Evolutionary conservation across 176 grass and related monocot species (phyloP).

Genomic region (Themeda triandra): DNA sequence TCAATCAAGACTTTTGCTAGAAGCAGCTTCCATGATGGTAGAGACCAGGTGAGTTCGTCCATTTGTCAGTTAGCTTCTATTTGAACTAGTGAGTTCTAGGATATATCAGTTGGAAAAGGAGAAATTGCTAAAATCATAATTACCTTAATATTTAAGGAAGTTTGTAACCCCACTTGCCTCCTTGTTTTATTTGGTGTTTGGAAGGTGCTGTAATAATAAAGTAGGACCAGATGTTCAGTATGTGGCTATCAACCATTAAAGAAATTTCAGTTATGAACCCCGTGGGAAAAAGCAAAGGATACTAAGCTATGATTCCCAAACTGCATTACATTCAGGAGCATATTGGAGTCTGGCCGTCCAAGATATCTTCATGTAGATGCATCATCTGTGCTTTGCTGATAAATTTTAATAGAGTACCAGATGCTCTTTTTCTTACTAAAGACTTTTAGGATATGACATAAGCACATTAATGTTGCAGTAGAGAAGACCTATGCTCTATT

Average conservation of each 20-base stretch:
- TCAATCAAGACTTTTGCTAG: constrained; percentile 80
- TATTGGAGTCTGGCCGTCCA: neutral
- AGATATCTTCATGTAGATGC: neutral
- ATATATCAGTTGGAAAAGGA: neutral
- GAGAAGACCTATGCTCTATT: neutral
- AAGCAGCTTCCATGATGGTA: constrained; percentile 97
- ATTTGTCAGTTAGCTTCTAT: neutral
- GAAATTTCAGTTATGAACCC: neutral
- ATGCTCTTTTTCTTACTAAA: neutral
- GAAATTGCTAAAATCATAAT: neutral
- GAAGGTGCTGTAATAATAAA: neutral
- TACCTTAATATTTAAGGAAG: neutral
- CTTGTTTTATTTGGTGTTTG: neutral
- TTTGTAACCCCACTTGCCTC: neutral
- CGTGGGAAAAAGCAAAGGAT: neutral
- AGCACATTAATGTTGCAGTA: neutral
- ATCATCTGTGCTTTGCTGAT: neutral
- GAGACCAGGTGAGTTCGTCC: constrained; percentile 56
- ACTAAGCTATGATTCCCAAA: neutral
- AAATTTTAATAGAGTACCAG: neutral
- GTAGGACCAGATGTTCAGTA: constrained; percentile 1
- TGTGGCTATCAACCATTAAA: neutral
- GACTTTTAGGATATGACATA: neutral
- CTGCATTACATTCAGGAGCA: neutral
- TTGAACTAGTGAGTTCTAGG: neutral